phyloP scores from a whole-genome alignment of 2,329 filamentous ascomycete species.

The Immersiporthe knoxdaviesiana region DNA sequence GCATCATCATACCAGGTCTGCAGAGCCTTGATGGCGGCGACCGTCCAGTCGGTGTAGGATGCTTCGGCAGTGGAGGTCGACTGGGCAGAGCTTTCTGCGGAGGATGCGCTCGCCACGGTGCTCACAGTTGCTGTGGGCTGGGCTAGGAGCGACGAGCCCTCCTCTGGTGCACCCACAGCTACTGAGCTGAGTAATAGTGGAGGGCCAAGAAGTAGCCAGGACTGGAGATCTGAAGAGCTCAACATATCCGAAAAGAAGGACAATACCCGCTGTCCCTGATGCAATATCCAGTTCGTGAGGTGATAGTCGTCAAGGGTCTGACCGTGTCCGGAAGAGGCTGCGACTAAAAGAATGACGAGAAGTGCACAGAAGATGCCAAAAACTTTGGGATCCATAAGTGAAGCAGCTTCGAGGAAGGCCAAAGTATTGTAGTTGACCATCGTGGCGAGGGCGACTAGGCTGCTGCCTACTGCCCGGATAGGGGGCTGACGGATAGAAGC shows the following conservation, averaged over 20 bases:
- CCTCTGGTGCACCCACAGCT: not conserved
- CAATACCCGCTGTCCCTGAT: not conserved
- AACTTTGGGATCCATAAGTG: not conserved
- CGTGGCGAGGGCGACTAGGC: conserved; percentile 12
- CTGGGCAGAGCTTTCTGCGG: not conserved
- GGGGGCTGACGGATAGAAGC: not conserved
- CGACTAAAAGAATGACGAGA: not conserved
- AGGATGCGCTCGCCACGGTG: conserved; percentile 18
- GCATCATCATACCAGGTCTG: conserved; percentile 64
- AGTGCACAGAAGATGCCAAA: not conserved
- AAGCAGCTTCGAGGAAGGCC: not conserved
- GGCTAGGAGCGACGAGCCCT: not conserved
- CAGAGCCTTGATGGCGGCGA: conserved; percentile 46
- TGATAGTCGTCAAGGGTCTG: not conserved
- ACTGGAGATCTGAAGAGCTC: not conserved
- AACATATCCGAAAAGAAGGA: not conserved
- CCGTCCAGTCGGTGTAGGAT: conserved; percentile 41
- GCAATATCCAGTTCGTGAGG: not conserved
- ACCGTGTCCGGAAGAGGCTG: no score
- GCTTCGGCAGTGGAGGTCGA: not conserved
- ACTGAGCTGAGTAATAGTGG: conserved; percentile 4
- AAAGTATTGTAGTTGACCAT: not conserved
- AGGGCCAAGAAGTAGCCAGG: not conserved
- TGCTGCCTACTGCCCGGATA: not conserved
- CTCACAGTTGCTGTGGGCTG: not conserved